Base-by-base conservation (phyloP, 306 rosid species). In the Ammopiptanthus mongolicus region DNA sequence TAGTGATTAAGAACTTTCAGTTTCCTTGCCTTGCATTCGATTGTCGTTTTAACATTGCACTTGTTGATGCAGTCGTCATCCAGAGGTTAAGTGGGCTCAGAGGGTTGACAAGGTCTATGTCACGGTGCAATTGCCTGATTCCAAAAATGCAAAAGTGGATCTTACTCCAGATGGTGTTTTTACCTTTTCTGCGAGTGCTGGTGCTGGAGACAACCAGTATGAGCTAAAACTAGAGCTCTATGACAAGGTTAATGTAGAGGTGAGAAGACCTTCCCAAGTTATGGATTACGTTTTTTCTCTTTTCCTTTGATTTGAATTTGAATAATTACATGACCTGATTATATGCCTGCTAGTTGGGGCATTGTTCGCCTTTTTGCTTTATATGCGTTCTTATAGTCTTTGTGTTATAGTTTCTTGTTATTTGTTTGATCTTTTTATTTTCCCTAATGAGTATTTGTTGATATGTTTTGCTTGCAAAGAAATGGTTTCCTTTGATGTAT, bases 11-110 rank as follows among this genome's bases (percentile, higher is more conserved):
- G 13, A 9, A 39, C 46, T 39, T 39, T 39, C 13, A 39, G 13
- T 13, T 39, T 39, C 46, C 46, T 39, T 39, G 13, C 13, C 44
- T 39, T 8, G 46, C 14, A 39, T 39, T 39, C 2, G 46, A 39
- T 39, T 39, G 46, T 9, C 46, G 1, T 39, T 39, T 60, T 44
- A 23, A 72, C 1, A 8, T 22, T 76, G 46, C 8, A 12, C 10
- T 21, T 6, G 75, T 4, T 25, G 23, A 46, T 71, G 87, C 77
- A 96, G 98, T 84, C 99, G 93, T 85, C 96, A 87, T 89, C 99
- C 99, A 3, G 99, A 96, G 80, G 87, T 96, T 69, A 96, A 92
- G 89, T 96, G 99, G 99, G 97, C 99, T 77, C 92, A 96, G 87
- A 90, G 99, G 82, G 85, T 19, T 29, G 98, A 92, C 86, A 90